These are phyloP conservation scores for Spathaspora sp. DNA, from an alignment of 805 yeast species.

Conservation along the genomic window DNA sequence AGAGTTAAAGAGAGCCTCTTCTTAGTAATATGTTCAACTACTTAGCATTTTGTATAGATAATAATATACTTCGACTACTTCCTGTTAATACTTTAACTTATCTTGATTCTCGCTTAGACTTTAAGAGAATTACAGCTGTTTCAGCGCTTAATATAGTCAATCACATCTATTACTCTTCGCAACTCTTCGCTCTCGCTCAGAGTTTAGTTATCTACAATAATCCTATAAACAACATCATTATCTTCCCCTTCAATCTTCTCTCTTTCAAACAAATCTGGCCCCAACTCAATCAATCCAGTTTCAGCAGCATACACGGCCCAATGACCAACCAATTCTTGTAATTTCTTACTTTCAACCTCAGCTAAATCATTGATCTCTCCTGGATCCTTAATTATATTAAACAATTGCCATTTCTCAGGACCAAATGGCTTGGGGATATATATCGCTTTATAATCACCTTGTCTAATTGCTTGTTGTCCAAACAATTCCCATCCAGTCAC, in stretches of 20 bases:
- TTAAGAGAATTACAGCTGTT: no score
- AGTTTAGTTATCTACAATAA: slow-evolving; percentile 1
- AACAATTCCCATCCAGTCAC: slow-evolving; percentile 58
- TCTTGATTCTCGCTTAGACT: no score
- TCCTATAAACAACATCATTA: slow-evolving; percentile 6
- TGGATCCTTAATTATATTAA: slow-evolving; percentile 40
- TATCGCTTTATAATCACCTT: slow-evolving; percentile 46
- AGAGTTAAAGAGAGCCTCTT: no score
- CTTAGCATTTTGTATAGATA: no score
- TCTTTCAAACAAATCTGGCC: slow-evolving; percentile 10
- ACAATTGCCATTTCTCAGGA: slow-evolving; percentile 47
- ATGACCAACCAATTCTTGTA: slow-evolving; percentile 40
- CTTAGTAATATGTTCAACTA: no score
- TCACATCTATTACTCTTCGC: no score
- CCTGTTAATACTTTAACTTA: no score
- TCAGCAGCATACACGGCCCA: slow-evolving; percentile 54
- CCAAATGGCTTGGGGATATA: slow-evolving; percentile 50
- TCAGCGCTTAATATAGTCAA: no score
- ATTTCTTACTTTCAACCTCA: slow-evolving; percentile 27
- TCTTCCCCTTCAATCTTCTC: slow-evolving; percentile 11
- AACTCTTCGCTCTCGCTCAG: background rate
- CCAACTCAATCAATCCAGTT: slow-evolving; percentile 42
- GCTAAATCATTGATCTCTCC: slow-evolving; percentile 52
- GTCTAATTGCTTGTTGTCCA: slow-evolving; percentile 53
- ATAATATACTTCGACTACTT: no score